A percentile compares a stretch with the other conserved stretches of the same genome.
phyloP scores from a whole-genome alignment of 1,284 basidiomycete species.

The Ustilago trichophora region DNA sequence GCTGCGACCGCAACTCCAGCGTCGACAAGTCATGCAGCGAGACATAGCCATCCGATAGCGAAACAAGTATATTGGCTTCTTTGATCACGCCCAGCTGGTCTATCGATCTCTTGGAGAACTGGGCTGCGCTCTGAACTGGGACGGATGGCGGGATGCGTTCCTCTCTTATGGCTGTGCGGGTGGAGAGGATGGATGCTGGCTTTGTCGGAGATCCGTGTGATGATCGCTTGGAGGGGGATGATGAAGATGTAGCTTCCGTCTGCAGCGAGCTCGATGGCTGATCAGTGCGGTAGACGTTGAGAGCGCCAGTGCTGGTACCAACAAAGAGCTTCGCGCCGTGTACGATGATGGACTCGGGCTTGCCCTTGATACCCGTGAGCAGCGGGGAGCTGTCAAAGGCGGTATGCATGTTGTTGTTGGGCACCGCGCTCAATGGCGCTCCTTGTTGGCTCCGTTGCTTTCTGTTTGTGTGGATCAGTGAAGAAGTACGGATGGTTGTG shows the following conservation, averaged over 20 bases:
- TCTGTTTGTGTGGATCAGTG: no score
- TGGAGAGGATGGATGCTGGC: slow-evolving; percentile 20
- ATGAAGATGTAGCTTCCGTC: slow-evolving; percentile 4
- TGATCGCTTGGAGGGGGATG: slow-evolving; percentile 10
- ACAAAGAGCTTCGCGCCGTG: slow-evolving; percentile 56
- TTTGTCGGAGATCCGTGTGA: slow-evolving; percentile 20
- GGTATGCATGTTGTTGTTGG: slow-evolving; percentile 33
- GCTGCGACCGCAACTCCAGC: slow-evolving; percentile 71
- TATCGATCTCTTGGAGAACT: slow-evolving; percentile 75
- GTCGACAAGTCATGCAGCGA: slow-evolving; percentile 72
- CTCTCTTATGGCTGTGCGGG: slow-evolving; percentile 1
- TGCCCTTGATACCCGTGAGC: slow-evolving; percentile 42
- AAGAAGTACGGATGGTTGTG: no score
- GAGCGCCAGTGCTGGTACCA: slow-evolving; percentile 44
- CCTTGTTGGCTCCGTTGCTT: not conserved
- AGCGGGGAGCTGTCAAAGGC: slow-evolving; percentile 44
- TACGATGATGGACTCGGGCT: slow-evolving; percentile 40
- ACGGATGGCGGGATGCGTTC: slow-evolving; percentile 5
- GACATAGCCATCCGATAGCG: slow-evolving; percentile 77
- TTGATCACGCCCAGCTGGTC: slow-evolving; percentile 86
- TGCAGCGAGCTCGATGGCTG: not conserved
- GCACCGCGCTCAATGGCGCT: not conserved
- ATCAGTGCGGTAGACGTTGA: slow-evolving; percentile 39
- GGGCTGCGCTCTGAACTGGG: slow-evolving; percentile 41
- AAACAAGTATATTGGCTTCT: slow-evolving; percentile 81